Base-by-base conservation (phyloP, 1,284 basidiomycete species). In the Wallemia ichthyophaga region DNA sequence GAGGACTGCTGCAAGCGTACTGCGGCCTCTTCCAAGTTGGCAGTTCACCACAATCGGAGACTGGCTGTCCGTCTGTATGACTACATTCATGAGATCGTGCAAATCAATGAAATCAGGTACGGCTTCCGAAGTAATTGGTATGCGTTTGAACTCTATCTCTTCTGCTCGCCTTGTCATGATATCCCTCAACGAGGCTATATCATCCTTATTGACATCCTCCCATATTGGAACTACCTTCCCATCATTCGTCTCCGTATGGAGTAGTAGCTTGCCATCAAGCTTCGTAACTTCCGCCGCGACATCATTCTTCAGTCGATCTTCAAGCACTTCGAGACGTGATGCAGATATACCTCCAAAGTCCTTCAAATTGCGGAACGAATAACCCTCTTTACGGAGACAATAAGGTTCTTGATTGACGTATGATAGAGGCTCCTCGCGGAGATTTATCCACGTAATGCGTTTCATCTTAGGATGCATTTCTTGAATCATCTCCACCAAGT, bases 1-100 rank as follows among this genome's bases (percentile, higher is more conserved):
- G 60, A 95, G 79, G 57, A 91, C 84, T 3, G 89, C 83, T 19
- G 88, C 81, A 62, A 91, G 73, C 0, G 91, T 94, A 62, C 85
- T 89, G 64, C 94, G 76, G n/a, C 92, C 92, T 28, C 88, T 75
- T 1, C 92, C 92, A 1, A 99, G 78, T 70, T 99, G 94, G 66
- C 91, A 94, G 67, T 98, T 99, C 59, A 98, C 78, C 25, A 99
- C 82, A 62, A 98, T 83, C 0, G 89, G 86, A 0, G 82, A 74
- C 27, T 77, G 74, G 1, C 81, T 75, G 60, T 82, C 76, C 26
- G 80, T 79, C n/a, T 81, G 73, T 55, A 86, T 74, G 48, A 89
- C 84, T 0, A 91, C 76, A 55, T 85, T 80, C 62, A 95, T 82
- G 26, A 98, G 74, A 54, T 73, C 69, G 2, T 84, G 80, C 55